A percentile compares a stretch with the other conserved stretches of the same genome.
phyloP scores from a whole-genome alignment of 306 rosid genomes.

The Vigna radiata region DNA sequence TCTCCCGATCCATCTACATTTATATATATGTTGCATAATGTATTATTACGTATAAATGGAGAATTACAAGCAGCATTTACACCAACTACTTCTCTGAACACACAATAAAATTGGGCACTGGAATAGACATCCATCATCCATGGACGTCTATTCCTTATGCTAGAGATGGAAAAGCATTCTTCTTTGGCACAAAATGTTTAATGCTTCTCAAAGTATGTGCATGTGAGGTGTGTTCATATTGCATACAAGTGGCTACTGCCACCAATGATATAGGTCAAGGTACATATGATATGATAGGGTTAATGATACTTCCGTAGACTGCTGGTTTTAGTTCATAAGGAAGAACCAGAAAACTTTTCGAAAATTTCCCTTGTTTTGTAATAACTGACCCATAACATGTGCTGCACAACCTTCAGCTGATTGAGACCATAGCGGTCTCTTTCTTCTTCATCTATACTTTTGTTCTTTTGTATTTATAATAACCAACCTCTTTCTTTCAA shows the following conservation, averaged over 20 bases:
- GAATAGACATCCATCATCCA: conserved; percentile 54
- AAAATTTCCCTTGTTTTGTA: conserved; percentile 61
- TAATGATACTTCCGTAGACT: conserved; percentile 58
- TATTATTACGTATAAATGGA: conserved; percentile 47
- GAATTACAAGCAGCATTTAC: conserved; percentile 45
- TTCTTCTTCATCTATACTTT: conserved; percentile 41
- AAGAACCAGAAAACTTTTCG: conserved; percentile 52
- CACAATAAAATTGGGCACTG: conserved; percentile 47
- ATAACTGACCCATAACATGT: conserved; percentile 68
- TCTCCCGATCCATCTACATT: not conserved
- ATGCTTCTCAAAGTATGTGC: conserved; percentile 58
- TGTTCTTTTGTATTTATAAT: conserved; percentile 45
- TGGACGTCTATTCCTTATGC: conserved; percentile 54
- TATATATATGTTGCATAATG: not conserved
- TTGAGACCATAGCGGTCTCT: conserved; percentile 53
- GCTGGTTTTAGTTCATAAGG: conserved; percentile 58
- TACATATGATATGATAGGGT: conserved; percentile 55
- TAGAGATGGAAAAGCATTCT: conserved; percentile 45
- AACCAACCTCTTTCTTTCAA: conserved; percentile 22
- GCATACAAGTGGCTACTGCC: conserved; percentile 51
- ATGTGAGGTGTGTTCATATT: conserved; percentile 56
- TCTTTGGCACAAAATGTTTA: conserved; percentile 47
- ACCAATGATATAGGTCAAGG: conserved; percentile 53
- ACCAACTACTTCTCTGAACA: conserved; percentile 60
- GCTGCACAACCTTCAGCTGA: conserved; percentile 54